phyloP scores from a whole-genome alignment of 805 yeast genomes.

The Alloascoidea hylecoeti region DNA sequence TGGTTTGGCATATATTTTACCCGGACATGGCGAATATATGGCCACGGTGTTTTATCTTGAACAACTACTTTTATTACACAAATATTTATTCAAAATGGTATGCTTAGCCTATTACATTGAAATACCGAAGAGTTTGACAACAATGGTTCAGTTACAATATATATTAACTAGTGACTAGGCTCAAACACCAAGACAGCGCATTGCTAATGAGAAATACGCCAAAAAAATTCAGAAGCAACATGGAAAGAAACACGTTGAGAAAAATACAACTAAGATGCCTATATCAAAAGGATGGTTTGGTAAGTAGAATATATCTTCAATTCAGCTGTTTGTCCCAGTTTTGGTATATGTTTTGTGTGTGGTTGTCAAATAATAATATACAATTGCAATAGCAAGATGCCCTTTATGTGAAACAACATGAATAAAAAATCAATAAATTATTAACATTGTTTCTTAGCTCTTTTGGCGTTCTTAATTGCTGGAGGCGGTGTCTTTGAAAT shows the following conservation, averaged over 20 bases:
- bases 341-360: too few species aligned
- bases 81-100: background rate
- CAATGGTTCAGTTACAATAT: too few species aligned
- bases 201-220: constrained; percentile 76
- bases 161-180: constrained; percentile 9
- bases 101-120: too few species aligned
- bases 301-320: constrained; percentile 18
- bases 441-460: constrained; percentile 13
- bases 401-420: too few species aligned
- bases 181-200: constrained; percentile 80
- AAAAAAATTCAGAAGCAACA: constrained; percentile 56
- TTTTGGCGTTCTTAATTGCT: constrained; percentile 50
- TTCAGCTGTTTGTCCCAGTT: background rate
- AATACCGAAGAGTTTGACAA: too few species aligned
- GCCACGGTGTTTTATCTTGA: background rate
- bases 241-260: constrained; percentile 50
- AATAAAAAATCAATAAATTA: too few species aligned
- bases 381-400: too few species aligned
- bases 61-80: background rate
- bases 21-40: too few species aligned
- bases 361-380: too few species aligned
- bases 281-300: constrained; percentile 54
- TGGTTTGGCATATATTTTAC: too few species aligned
- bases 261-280: constrained; percentile 26
- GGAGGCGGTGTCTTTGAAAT: constrained; percentile 79